Conservation (phyloP, 2,329 filamentous ascomycete species). For the Colletotrichum simmondsii region DNA sequence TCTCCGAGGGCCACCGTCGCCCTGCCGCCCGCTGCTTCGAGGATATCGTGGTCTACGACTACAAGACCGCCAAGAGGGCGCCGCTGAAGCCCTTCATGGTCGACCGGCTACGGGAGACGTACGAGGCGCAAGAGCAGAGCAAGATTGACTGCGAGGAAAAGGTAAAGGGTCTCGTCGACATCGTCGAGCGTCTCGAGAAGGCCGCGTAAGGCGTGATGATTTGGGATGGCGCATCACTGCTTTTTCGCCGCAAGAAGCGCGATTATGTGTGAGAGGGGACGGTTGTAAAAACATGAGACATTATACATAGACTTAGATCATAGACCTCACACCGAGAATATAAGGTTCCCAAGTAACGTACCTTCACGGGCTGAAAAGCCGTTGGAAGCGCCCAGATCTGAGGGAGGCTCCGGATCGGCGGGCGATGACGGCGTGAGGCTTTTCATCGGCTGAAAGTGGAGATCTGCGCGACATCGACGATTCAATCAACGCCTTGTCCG, state of each 20-base stretch:
- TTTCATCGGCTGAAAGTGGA: constrained; percentile 24
- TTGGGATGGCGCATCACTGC: too few relatives aligned
- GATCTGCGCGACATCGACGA: neutral
- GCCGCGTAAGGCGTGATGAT: neutral
- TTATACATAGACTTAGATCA: constrained; percentile 3
- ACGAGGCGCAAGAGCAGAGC: constrained; percentile 44
- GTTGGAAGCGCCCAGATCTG: neutral
- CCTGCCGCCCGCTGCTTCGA: constrained; percentile 80
- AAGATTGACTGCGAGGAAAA: constrained; percentile 34
- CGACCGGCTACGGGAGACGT: constrained; percentile 48
- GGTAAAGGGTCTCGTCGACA: constrained; percentile 30
- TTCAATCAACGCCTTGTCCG: neutral
- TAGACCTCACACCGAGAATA: constrained; percentile 16
- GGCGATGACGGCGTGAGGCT: constrained; percentile 5
- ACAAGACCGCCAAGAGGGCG: constrained; percentile 48
- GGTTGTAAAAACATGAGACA: neutral
- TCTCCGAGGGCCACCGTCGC: constrained; percentile 80
- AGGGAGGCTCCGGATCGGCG: neutral
- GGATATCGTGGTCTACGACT: constrained; percentile 82
- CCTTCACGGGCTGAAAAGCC: neutral
- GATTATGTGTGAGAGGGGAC: neutral
- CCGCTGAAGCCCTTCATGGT: constrained; percentile 54
- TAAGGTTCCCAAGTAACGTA: neutral
- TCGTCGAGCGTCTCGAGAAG: constrained; percentile 28
- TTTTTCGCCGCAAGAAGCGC: neutral